Percentiles rank a stretch among this genome's conserved stretches.
Evolutionary conservation across 2,329 filamentous ascomycete genomes (phyloP).

Genomic region (Cephalotrichum gorgonifer): DNA sequence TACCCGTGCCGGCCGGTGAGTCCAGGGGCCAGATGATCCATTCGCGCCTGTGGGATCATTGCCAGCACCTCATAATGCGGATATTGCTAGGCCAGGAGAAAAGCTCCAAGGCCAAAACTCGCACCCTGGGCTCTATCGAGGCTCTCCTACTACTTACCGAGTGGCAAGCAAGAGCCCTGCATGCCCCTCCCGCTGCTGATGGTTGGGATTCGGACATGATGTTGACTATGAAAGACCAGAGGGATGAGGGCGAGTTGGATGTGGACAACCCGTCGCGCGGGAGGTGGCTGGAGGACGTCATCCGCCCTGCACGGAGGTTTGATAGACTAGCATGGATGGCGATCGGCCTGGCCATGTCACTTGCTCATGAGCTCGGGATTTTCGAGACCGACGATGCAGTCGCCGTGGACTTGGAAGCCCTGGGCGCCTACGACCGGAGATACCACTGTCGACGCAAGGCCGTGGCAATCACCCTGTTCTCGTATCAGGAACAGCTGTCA

Average conservation of each 20-base stretch:
- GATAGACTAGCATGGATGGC: slow-evolving; percentile 41
- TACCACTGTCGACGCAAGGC: too few relatives aligned
- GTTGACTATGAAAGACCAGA: too few relatives aligned
- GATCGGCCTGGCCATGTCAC: too few relatives aligned
- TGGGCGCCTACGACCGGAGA: too few relatives aligned
- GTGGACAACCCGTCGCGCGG: slow-evolving; percentile 36
- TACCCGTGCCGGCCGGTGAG: too few relatives aligned
- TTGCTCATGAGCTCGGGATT: too few relatives aligned
- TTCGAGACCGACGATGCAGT: too few relatives aligned
- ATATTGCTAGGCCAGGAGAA: slow-evolving; percentile 45
- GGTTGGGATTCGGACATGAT: too few relatives aligned
- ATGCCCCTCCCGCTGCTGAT: slow-evolving; percentile 28
- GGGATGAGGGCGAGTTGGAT: slow-evolving; percentile 15
- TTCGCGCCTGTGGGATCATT: slow-evolving; percentile 42
- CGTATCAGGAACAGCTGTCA: too few relatives aligned
- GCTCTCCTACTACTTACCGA: slow-evolving; percentile 42
- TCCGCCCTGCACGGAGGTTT: slow-evolving; percentile 40
- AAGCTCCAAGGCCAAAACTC: slow-evolving; percentile 33
- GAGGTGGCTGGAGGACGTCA: slow-evolving; percentile 39
- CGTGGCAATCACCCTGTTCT: too few relatives aligned
- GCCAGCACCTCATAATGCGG: slow-evolving; percentile 39
- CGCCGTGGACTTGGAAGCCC: too few relatives aligned
- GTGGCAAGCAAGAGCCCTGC: slow-evolving; percentile 44
- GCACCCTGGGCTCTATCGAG: slow-evolving; percentile 41
- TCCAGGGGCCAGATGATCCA: slow-evolving; percentile 28